Conservation (phyloP, 495 filamentous ascomycete species). For the Penicillium salamii region DNA sequence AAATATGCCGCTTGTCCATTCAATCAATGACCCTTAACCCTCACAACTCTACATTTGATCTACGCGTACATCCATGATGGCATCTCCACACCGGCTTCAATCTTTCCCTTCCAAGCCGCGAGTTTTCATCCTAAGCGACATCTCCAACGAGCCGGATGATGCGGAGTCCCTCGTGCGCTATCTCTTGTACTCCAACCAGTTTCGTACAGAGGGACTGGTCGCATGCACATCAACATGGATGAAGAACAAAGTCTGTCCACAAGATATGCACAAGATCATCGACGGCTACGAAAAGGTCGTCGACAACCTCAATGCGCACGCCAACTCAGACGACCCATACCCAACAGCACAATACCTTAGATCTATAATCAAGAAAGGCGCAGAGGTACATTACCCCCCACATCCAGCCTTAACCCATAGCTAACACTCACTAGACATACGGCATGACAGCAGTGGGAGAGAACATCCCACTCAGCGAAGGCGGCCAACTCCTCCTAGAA, state of each 20-base stretch:
- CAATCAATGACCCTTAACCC: too few species aligned
- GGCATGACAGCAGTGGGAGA: conserved; percentile 21
- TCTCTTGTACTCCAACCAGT: conserved; percentile 42
- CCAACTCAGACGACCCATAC: conserved; percentile 30
- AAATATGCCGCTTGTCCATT: background rate
- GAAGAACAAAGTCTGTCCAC: conserved; percentile 26
- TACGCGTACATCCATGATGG: background rate
- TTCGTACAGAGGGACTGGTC: conserved; percentile 39
- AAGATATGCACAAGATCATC: conserved; percentile 39
- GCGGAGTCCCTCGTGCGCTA: conserved; percentile 41
- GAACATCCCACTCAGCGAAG: conserved; percentile 22
- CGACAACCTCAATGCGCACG: conserved; percentile 40
- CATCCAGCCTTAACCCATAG: background rate
- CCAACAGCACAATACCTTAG: conserved; percentile 29
- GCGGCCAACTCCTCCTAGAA: conserved; percentile 30
- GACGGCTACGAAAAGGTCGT: conserved; percentile 40
- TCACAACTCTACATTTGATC: too few species aligned
- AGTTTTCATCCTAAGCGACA: conserved; percentile 45
- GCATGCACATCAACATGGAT: conserved; percentile 43
- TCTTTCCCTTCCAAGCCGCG: conserved; percentile 26
- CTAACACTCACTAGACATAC: conserved; percentile 11
- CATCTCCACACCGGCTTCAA: background rate
- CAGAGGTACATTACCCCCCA: conserved; percentile 9
- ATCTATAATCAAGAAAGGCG: conserved; percentile 27
- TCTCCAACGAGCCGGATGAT: conserved; percentile 46